phyloP scores from a whole-genome alignment of 352 stramenopile species.

The Phytopythium chamaehyphon region DNA sequence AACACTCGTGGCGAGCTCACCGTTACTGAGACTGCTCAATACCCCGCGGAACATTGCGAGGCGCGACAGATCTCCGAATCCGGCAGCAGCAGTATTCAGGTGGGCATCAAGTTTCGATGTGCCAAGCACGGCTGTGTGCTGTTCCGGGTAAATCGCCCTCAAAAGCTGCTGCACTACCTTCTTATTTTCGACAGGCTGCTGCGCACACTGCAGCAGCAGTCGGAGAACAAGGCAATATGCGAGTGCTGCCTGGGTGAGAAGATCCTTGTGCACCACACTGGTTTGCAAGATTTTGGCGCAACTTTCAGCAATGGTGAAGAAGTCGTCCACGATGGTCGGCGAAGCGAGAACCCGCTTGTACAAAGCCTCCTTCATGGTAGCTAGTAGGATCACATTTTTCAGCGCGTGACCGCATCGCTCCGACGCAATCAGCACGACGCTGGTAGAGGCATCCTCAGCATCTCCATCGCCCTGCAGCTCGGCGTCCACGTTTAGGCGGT shows the following conservation, averaged over 20 bases:
- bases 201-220: conserved; percentile 39
- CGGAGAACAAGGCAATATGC: conserved; percentile 66
- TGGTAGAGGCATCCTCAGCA: conserved; percentile 36
- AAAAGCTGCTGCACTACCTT: conserved; percentile 27
- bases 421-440: conserved; percentile 64
- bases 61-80: conserved; percentile 47
- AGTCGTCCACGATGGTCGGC: conserved; percentile 8
- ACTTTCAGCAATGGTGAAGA: conserved; percentile 43
- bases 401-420: conserved; percentile 66
- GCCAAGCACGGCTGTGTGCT: conserved; percentile 14
- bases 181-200: not conserved
- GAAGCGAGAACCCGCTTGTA: not conserved
- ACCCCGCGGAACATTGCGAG: conserved; percentile 67
- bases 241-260: conserved; percentile 72
- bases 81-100: conserved; percentile 31
- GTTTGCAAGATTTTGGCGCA: conserved; percentile 69
- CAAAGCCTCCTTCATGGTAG: conserved; percentile 48
- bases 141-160: conserved; percentile 31
- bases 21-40: conserved; percentile 58
- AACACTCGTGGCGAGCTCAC: conserved; percentile 26
- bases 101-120: conserved; percentile 17
- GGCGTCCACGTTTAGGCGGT: conserved; percentile 14
- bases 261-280: conserved; percentile 70
- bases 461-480: not conserved
- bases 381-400: conserved; percentile 66